Base-by-base conservation (phyloP, 345 rosid species). In the Murraya paniculata region DNA sequence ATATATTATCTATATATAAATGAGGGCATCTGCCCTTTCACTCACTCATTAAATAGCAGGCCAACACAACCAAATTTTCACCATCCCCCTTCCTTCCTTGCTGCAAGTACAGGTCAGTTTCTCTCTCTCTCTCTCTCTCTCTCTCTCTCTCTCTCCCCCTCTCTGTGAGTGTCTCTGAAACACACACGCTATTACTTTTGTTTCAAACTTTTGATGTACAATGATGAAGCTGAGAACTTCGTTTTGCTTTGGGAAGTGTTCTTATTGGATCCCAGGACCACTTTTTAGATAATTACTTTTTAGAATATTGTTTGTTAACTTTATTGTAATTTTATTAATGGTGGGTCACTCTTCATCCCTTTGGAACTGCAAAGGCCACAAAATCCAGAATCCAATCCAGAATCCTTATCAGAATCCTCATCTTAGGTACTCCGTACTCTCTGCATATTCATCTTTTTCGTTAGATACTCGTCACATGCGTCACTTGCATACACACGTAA, bases 31-130 rank as follows among this genome's bases (percentile, higher is more conserved):
- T 45, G 33, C 31, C 11, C 48, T 2, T 11, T 60, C 56, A 27
- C 33, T 27, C 27, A 2, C 38, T 39, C 60, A 60, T 39, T 73
- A 73, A 60, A 73, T 59, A 27, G 57, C 38, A 18, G 2, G 25
- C 68, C 38, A 60, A 38, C 77, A 38, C 56, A 27, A 8, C 77
- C 68, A 38, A 39, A 73, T 60, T 59, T 35, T 59, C 76, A 31
- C 5, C 59, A 39, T 11, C 22, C 56, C 22, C 18, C 2, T 68
- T 30, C 28, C 68, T 39, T 60, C 27, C 57, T 60, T 39, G 25
- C 27, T 60, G 57, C 39, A 19, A 27, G 19, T 39, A 35, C 68
- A 73, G 77, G 77, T 73, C 28, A 73, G 67, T 39, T n/a, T n/a
- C n/a, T n/a, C n/a, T n/a, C 24, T 13, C 16, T 73, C 38, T 25